phyloP scores from a whole-genome alignment of 1,284 basidiomycete genomes.

The Cryptococcus maquisensis region DNA sequence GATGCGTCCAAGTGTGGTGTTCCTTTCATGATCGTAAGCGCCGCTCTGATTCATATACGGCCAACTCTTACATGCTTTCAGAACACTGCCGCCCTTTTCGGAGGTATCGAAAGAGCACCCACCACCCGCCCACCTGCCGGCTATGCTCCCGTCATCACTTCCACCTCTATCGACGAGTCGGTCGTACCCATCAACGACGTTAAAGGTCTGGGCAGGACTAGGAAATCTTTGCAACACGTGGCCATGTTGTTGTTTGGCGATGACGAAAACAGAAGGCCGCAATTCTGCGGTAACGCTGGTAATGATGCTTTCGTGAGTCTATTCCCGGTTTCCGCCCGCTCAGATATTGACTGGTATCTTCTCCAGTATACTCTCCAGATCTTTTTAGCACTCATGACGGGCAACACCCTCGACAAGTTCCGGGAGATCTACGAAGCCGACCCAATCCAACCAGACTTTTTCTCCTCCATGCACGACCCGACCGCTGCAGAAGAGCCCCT shows the following conservation, averaged over 20 bases:
- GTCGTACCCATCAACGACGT: not conserved
- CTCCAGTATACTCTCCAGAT: conserved; percentile 25
- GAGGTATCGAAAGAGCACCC: conserved; percentile 23
- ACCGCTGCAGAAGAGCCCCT: not conserved
- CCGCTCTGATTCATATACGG: not conserved
- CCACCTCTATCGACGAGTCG: not conserved
- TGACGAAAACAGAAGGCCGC: conserved; percentile 10
- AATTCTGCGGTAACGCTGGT: conserved; percentile 30
- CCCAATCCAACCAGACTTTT: not conserved
- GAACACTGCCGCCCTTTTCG: conserved; percentile 40
- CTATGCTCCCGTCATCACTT: not conserved
- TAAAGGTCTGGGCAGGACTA: conserved; percentile 3
- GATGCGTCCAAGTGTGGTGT: conserved; percentile 18
- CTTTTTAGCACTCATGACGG: conserved; percentile 21
- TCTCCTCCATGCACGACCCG: not conserved
- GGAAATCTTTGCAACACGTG: conserved; percentile 20
- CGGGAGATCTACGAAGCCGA: conserved; percentile 16
- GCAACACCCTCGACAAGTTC: conserved; percentile 18
- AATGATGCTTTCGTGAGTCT: conserved; percentile 35
- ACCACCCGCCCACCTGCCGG: not conserved
- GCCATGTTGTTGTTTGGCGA: conserved; percentile 21
- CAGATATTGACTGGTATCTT: not conserved
- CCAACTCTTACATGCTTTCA: conserved; percentile 1
- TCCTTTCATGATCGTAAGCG: conserved; percentile 30
- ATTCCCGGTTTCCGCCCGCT: not conserved